Base-by-base conservation (phyloP, 2,329 filamentous ascomycete genomes). In the Cryphonectria naterciae region DNA sequence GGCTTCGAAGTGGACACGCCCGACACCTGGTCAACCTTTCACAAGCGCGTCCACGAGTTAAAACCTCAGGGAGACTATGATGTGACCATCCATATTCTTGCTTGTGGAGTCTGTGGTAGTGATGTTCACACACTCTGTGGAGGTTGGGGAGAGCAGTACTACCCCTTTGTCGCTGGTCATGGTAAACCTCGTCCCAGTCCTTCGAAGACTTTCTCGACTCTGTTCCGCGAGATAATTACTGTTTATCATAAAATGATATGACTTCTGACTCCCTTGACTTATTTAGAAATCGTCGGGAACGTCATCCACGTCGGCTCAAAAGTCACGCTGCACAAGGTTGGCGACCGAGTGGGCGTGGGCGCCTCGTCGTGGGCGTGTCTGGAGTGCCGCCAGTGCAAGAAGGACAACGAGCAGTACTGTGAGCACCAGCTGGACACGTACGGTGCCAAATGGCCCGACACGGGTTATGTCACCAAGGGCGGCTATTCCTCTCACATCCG, bases 61-160 rank as follows among this genome's bases (percentile, higher is more conserved):
- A 96, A 97, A 84, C 92, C 92, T 25, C 97, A 97, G 79, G 93
- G 91, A 74, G 93, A 95, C 79, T 88, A 93, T 81, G 94, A 97
- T 79, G 89, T 97, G 76, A 94, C 97, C 79, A 89, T 97, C 82
- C 92, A 95, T 85, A 91, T 97, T 77, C 90, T 94, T 75, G 91
- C 88, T 78, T 95, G 93, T 78, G 92, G 93, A 77, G 86, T 94
- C 68, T 94, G 92, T 79, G 89, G 91, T 75, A 91, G 88, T 75
- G 91, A 94, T 77, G 84, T 92, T 64, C 91, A 93, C 82, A 93
- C 89, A 72, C 86, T 93, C 78, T 89, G 81, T 77, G 89, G 90
- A 73, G 90, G 91, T 73, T 93, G 91, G 91, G 90, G 88, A 71
- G 83, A 82, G 49, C 87, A 89, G 74, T 83, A 86, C 56, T 89